A percentile compares a stretch with the other conserved stretches of the same genome.
Evolutionary conservation across 495 filamentous ascomycete genomes (phyloP).

Genomic region (Lineolata rhizophorae): DNA sequence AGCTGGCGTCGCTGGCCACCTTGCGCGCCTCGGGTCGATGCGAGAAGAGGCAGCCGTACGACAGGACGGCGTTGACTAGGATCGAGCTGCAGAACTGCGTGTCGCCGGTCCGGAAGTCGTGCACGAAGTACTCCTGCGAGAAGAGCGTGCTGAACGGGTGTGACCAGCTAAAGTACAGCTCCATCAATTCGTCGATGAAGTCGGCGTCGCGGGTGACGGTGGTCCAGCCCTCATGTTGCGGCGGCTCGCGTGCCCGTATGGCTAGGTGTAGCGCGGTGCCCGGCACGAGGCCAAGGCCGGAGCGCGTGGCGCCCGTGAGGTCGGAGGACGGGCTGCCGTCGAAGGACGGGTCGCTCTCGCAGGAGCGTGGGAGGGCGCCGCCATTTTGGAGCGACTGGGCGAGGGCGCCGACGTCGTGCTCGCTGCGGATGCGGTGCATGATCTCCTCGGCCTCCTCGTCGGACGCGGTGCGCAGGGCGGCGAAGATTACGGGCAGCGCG

Average conservation of each 20-base stretch:
- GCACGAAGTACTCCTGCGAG: constrained; percentile 47
- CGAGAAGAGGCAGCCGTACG: constrained; percentile 53
- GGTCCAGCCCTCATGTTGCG: constrained; percentile 31
- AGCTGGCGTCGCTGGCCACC: constrained; percentile 34
- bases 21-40: constrained; percentile 40
- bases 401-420: background rate
- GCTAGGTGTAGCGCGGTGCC: too few species aligned
- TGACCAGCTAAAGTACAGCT: constrained; percentile 57
- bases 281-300: constrained; percentile 10
- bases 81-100: constrained; percentile 47
- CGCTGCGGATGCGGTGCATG: background rate
- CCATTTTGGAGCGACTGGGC: background rate
- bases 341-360: too few species aligned
- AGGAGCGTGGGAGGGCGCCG: too few species aligned
- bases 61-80: constrained; percentile 53
- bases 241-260: too few species aligned
- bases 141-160: constrained; percentile 54
- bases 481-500: background rate
- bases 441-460: background rate
- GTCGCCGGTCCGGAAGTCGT: constrained; percentile 33
- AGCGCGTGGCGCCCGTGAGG: too few species aligned
- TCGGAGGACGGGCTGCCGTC: too few species aligned
- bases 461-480: too few species aligned
- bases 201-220: constrained; percentile 30
- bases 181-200: constrained; percentile 39